A percentile compares a stretch with the other conserved stretches of the same genome.
These are phyloP conservation scores for Vitis hybrid DNA, from an alignment of 177 flowering plant species.

Conservation along the genomic window DNA sequence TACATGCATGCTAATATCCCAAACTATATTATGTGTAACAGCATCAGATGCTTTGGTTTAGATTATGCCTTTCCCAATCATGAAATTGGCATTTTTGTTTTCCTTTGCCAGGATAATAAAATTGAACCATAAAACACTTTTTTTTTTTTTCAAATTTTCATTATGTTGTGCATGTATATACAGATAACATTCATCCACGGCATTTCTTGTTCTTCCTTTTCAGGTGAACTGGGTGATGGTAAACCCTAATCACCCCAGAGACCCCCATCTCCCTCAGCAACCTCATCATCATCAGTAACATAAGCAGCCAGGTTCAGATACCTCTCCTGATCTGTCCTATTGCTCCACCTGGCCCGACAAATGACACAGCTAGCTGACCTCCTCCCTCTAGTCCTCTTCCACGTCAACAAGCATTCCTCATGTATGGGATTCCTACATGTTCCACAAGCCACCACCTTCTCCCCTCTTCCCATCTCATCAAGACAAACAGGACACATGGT, in stretches of 20 bases:
- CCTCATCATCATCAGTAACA: conserved; percentile 29
- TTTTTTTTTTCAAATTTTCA: too few relatives aligned
- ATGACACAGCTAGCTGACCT: conserved; percentile 70
- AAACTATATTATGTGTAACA: too few relatives aligned
- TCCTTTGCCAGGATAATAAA: too few relatives aligned
- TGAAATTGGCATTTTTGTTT: too few relatives aligned
- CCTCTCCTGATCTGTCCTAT: conserved; percentile 41
- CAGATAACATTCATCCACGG: too few relatives aligned
- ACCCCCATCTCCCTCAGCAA: conserved; percentile 8
- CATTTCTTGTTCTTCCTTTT: too few relatives aligned
- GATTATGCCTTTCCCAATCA: too few relatives aligned
- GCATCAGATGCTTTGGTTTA: too few relatives aligned
- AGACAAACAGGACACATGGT: conserved; percentile 72
- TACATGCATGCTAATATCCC: too few relatives aligned
- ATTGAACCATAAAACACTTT: too few relatives aligned
- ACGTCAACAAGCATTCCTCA: conserved; percentile 61
- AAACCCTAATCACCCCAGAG: conserved; percentile 15
- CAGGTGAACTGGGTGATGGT: too few relatives aligned
- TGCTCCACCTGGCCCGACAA: conserved; percentile 80
- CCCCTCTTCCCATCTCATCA: conserved; percentile 59
- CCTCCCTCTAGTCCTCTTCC: conserved; percentile 78
- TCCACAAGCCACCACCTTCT: conserved; percentile 54
- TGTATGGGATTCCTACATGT: conserved; percentile 73
- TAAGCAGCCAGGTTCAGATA: conserved; percentile 76
- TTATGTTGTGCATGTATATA: too few relatives aligned